Evolutionary conservation across 2,329 filamentous ascomycete species (phyloP).

Genomic region (Pezizomycotina sp.): DNA sequence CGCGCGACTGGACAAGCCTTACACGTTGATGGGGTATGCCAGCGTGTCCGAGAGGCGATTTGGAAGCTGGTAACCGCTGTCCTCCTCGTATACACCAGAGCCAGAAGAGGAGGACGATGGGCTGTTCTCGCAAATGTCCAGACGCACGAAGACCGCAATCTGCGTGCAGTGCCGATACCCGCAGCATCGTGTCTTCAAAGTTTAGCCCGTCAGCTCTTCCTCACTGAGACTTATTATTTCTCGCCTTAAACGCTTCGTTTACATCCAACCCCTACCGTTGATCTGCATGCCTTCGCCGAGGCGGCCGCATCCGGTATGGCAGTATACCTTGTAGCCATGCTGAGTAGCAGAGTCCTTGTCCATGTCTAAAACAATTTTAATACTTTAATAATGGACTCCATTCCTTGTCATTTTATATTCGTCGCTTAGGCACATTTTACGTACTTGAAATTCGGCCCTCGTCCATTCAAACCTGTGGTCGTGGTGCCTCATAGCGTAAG

Average conservation of each 20-base stretch:
- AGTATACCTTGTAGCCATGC: constrained; percentile 22
- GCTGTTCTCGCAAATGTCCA: too few relatives aligned
- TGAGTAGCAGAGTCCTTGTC: too few relatives aligned
- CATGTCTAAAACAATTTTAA: too few relatives aligned
- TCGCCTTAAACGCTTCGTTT: constrained; percentile 12
- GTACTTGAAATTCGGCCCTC: constrained; percentile 21
- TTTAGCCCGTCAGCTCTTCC: constrained; percentile 1
- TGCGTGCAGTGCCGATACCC: constrained; percentile 23
- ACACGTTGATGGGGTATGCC: too few relatives aligned
- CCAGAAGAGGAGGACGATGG: too few relatives aligned
- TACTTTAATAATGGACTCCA: too few relatives aligned
- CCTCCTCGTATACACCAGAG: too few relatives aligned
- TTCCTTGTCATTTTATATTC: too few relatives aligned
- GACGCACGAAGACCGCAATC: constrained; percentile 23
- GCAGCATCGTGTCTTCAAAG: constrained; percentile 3
- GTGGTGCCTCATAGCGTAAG: constrained; percentile 24
- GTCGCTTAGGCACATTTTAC: too few relatives aligned
- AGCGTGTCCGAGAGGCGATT: too few relatives aligned
- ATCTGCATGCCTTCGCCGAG: constrained; percentile 20
- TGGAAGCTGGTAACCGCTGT: too few relatives aligned
- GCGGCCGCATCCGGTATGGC: constrained; percentile 22
- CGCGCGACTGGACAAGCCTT: too few relatives aligned
- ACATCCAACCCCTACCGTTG: constrained; percentile 13
- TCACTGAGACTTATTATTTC: constrained; percentile 9
- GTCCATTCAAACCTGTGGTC: constrained; percentile 26